Percentiles rank a stretch among this genome's conserved stretches.
Conservation (phyloP, 768 basidiomycete genomes). For the Rhizopogon roseolus region DNA sequence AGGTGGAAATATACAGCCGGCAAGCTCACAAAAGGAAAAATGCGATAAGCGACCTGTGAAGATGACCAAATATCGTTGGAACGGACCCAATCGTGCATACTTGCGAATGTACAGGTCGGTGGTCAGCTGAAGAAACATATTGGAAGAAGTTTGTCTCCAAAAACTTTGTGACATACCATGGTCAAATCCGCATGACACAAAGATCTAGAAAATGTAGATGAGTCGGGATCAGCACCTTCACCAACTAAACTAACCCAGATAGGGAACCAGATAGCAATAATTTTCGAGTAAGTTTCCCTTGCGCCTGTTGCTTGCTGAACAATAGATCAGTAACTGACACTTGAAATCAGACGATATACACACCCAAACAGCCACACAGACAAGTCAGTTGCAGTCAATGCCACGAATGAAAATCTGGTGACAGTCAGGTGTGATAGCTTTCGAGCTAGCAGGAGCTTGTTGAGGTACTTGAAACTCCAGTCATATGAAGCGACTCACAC, state of each 20-base stretch:
- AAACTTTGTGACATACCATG: conserved; percentile 44
- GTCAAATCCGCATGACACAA: conserved; percentile 67
- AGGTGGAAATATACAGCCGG: conserved; percentile 66
- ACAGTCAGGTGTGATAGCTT: conserved; percentile 63
- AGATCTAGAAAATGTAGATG: conserved; percentile 36
- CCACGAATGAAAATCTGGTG: conserved; percentile 70
- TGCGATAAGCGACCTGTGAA: conserved; percentile 55
- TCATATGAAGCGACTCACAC: conserved; percentile 41
- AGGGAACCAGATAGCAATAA: conserved; percentile 66
- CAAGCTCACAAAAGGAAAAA: conserved; percentile 56
- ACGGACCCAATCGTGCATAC: conserved; percentile 29
- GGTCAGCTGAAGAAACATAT: background rate
- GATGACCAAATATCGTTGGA: background rate
- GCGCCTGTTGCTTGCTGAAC: conserved; percentile 65
- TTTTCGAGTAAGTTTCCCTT: conserved; percentile 65
- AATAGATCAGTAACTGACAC: conserved; percentile 1
- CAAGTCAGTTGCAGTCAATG: conserved; percentile 76
- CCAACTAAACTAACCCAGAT: conserved; percentile 50
- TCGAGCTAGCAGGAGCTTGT: conserved; percentile 37
- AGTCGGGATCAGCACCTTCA: background rate
- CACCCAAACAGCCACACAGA: conserved; percentile 71
- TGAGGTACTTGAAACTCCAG: background rate
- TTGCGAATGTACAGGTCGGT: conserved; percentile 60
- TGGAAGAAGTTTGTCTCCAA: background rate
- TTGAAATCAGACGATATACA: conserved; percentile 15